Conservation (phyloP, 768 basidiomycete species). For the Phaeotremella skinneri region DNA sequence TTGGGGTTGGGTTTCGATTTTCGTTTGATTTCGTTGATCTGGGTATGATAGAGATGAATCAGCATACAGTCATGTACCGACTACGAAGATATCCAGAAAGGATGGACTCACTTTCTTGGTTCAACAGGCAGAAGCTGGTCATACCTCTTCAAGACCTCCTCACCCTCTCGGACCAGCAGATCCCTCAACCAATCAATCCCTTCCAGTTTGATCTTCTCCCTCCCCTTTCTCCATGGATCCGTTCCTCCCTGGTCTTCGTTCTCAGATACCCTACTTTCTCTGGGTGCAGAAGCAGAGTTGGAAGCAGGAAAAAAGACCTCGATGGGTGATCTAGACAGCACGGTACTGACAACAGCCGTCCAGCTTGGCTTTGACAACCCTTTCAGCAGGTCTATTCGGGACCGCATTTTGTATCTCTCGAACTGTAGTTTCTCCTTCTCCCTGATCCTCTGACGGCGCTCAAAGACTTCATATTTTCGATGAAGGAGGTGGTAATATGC, state of each 20-base stretch:
- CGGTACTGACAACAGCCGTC: slow-evolving; percentile 27
- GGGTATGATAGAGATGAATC: neutral
- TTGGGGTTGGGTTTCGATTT: slow-evolving; percentile 19
- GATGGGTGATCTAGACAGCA: slow-evolving; percentile 14
- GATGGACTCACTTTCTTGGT: slow-evolving; percentile 38
- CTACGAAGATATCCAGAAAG: no score
- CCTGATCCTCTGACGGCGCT: slow-evolving; percentile 76
- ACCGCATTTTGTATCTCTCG: slow-evolving; percentile 86
- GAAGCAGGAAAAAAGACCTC: neutral
- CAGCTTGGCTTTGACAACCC: slow-evolving; percentile 56
- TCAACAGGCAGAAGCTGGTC: slow-evolving; percentile 43
- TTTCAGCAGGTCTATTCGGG: slow-evolving; percentile 78
- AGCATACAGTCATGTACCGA: neutral
- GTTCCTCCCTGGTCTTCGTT: neutral
- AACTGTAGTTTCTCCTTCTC: slow-evolving; percentile 90
- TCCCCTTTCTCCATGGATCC: slow-evolving; percentile 25
- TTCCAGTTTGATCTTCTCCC: slow-evolving; percentile 25
- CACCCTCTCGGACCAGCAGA: slow-evolving; percentile 32
- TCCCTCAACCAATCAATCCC: slow-evolving; percentile 38
- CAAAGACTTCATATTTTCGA: slow-evolving; percentile 79
- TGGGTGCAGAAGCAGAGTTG: neutral
- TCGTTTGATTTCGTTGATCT: slow-evolving; percentile 13
- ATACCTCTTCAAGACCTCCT: slow-evolving; percentile 37
- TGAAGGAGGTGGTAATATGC: slow-evolving; percentile 76
- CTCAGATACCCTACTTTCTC: neutral